Percentiles rank a stretch among this genome's conserved stretches.
These are phyloP conservation scores for Tephrocybe sp. DNA, from an alignment of 768 basidiomycete species.

Conservation along the genomic window DNA sequence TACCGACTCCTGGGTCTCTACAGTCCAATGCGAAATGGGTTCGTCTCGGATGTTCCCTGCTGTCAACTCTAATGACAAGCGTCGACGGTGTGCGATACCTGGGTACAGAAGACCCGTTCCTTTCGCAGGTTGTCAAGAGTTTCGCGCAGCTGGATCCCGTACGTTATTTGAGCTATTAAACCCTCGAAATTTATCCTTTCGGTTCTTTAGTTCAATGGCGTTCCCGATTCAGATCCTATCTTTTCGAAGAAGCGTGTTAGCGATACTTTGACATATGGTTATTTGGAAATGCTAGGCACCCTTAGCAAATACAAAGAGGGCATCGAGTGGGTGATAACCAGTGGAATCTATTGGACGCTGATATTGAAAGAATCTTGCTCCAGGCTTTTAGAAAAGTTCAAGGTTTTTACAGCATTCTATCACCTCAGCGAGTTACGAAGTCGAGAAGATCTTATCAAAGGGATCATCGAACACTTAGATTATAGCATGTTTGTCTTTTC, in stretches of 20 bases:
- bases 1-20: neutral
- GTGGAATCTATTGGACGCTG: neutral
- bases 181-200: neutral
- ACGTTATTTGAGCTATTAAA: conserved; percentile 20
- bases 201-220: conserved; percentile 60
- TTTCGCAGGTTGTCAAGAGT: conserved; percentile 79
- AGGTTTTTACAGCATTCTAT: conserved; percentile 94
- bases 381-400: conserved; percentile 87
- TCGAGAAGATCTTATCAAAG: conserved; percentile 89
- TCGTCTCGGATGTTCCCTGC: conserved; percentile 73
- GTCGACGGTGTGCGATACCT: conserved; percentile 85
- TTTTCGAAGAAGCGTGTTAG: conserved; percentile 83
- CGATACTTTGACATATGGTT: conserved; percentile 84
- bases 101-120: conserved; percentile 75
- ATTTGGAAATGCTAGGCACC: conserved; percentile 93
- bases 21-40: conserved; percentile 87
- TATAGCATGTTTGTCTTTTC: conserved; percentile 70
- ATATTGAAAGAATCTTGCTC: conserved; percentile 1
- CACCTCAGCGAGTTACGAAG: conserved; percentile 88
- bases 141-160: conserved; percentile 95
- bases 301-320: conserved; percentile 89
- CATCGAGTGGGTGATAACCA: conserved; percentile 65
- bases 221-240: conserved; percentile 71
- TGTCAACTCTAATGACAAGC: conserved; percentile 81
- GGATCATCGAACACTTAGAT: conserved; percentile 88